Evolutionary conservation across 768 basidiomycete species (phyloP), one percentile per base, ranked within the genome.

Genomic region (Lentinula raphanica): DNA sequence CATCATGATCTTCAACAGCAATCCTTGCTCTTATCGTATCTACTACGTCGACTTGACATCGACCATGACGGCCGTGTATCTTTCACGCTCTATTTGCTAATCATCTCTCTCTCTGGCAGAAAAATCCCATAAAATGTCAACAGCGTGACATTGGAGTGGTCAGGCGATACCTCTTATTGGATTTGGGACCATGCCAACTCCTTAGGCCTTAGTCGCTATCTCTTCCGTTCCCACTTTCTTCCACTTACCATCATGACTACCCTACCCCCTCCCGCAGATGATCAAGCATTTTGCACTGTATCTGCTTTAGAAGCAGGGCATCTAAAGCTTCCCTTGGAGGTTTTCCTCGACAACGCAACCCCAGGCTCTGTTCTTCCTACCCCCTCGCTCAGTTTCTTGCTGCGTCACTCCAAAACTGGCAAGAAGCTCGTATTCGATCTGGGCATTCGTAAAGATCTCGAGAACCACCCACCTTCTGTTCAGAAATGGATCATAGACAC

Each of bases 241-340:
- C 25, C n/a, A 39, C 27, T 25, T 11, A n/a, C 17, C 35, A 55
- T 4, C 39, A 50, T 50, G 53, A 19, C 39, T 7, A 12, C 68
- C 1, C 69, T 83, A 35, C 82, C 81, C 8, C 63, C 65, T 2
- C 78, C 80, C 2, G 31, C 62, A 6, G 49, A 64, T 0, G 67
- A 76, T 53, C 84, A 86, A 63, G 69, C 83, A 0, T 84, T 76
- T 63, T 77, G 79, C 58, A 62, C 74, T 28, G 76, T 85, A 32
- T 86, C 85, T 39, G 83, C 79, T 0, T 74, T 86, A 36, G 81
- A 83, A 60, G 78, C 75, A 0, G 85, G 84, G 5, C 61, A 71
- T 9, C 66, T 85, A 5, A 62, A 62, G 25, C 61, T 84, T 8
- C 64, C 73, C 0, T 63, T 77, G 23, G 72, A 71, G 32, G 66